Evolutionary conservation across 768 basidiomycete species (phyloP), one percentile per base, ranked within the genome.

Genomic region (Amanita rimosa): DNA sequence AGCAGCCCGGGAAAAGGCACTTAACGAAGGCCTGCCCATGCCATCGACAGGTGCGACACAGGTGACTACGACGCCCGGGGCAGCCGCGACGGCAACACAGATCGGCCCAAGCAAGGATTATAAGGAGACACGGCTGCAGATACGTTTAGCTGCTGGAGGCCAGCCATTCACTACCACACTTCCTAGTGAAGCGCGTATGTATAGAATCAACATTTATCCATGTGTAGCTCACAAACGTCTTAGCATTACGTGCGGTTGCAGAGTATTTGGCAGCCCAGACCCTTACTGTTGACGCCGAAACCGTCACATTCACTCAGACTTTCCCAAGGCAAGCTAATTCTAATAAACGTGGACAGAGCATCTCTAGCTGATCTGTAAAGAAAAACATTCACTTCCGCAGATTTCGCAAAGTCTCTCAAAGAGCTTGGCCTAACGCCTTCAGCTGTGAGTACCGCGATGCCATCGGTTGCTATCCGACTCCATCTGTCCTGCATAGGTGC

Each of bases 391-490:
- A 61, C 76, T 19, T 68, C 63, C 3, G 66, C 71, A 5, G 93
- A 97, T 57, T 85, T 92, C 59, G 73, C 74, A n/a, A 84, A 81
- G 62, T 81, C 83, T 17, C 62, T 97, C 55, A 78, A 79, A 51
- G 87, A 91, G 49, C 75, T 95, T 24, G 93, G 90, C 4, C 67
- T 97, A 52, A 93, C 91, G 16, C 93, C 93, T 1, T 93, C 90
- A 47, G 92, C 93, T 45, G 92, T 92, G 63, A 48, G 76, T 67
- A 35, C 42, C 33, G 38, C 48, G 47, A 19, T 26, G 46, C 11
- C 41, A 36, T 31, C 24, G 40, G 31, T 51, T 14, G 53, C 19
- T 41, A 27, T 48, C 40, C 38, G n/a, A 31, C 45, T 9, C 29
- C 29, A 31, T 11, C 11, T 31, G 29, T 43, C n/a, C 26, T 41